Evolutionary conservation across 257 asterid genomes (phyloP), one percentile per base, ranked within the genome.

Genomic region (Henckelia pumila): DNA sequence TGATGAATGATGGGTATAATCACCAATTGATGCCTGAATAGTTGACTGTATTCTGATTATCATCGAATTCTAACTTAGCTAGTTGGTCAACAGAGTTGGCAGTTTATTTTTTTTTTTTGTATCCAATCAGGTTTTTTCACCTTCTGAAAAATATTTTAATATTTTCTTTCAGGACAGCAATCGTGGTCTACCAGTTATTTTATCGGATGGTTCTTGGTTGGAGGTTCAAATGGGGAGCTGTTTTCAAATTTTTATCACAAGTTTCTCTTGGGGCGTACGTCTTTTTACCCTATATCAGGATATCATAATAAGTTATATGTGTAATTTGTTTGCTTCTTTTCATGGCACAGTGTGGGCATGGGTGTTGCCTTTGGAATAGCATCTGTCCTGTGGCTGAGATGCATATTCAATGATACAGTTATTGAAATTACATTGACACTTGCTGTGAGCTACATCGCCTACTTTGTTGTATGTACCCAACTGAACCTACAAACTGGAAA

Each of bases 1-100:
- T 93, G 84, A 93, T 93, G 99, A 93, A 93, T 81, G 99, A 93
- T 60, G 99, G 97, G 99, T 93, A 90, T 66, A 28, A 28, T 74
- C 64, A 55, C 64, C 16, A 63, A 23, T 21, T 13, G 28, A 44
- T 63, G 59, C 29, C 33, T 19, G 63, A 30, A 25, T 35, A 61
- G 14, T 32, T 14, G 17, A 47, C 64, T 44, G 24, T 47, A 37
- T 59, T 68, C 10, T 55, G 61, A 32, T 62, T 40, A 57, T 73
- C 67, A 21, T 72, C 19, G 50, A 40, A 6, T 60, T 63, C 67
- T 64, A 63, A 26, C 61, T 37, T 68, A 22, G 29, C 29, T 40
- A 33, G 68, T 72, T 57, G 53, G 64, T 73, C 63, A 10, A 47
- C 53, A 24, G 44, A 72, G 40, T 14, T 37, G 26, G 5, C 47